Conservation (phyloP, 2,329 filamentous ascomycete species). For the Proliferodiscus dingleyae region DNA sequence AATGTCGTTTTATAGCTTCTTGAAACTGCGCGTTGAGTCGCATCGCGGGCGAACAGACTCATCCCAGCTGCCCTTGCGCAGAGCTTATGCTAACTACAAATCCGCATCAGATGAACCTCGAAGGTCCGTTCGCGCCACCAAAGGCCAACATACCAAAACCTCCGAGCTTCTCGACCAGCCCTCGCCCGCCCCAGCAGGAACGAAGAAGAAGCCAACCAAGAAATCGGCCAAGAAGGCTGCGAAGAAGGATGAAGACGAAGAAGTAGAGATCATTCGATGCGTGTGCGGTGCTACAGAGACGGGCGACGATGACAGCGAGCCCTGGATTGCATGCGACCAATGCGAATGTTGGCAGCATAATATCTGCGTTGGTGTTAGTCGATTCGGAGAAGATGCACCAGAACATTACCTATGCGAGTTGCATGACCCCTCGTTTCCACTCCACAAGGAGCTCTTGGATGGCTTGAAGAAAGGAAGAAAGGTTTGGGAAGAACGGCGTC, state of each 20-base stretch:
- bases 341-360: constrained; percentile 98
- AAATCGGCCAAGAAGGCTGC: constrained; percentile 49
- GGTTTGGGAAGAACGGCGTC: constrained; percentile 73
- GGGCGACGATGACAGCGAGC: constrained; percentile 78
- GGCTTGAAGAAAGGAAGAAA: constrained; percentile 76
- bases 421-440: constrained; percentile 68
- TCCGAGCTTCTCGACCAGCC: constrained; percentile 67
- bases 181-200: constrained; percentile 36
- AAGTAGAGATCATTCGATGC: constrained; percentile 72
- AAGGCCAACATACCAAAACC: constrained; percentile 89
- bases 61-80: background rate
- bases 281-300: constrained; percentile 86
- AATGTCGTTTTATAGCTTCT: constrained; percentile 42
- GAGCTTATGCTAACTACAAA: constrained; percentile 19
- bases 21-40: background rate
- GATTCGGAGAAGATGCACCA: constrained; percentile 69
- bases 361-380: constrained; percentile 82
- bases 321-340: constrained; percentile 93
- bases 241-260: constrained; percentile 44
- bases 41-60: background rate
- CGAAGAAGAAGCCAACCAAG: constrained; percentile 46
- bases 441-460: constrained; percentile 71
- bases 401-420: constrained; percentile 90
- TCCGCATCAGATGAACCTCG: constrained; percentile 66
- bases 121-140: constrained; percentile 91